Evolutionary conservation across 140 eudicot species (phyloP).

Genomic region (Ambrosia hybrid): DNA sequence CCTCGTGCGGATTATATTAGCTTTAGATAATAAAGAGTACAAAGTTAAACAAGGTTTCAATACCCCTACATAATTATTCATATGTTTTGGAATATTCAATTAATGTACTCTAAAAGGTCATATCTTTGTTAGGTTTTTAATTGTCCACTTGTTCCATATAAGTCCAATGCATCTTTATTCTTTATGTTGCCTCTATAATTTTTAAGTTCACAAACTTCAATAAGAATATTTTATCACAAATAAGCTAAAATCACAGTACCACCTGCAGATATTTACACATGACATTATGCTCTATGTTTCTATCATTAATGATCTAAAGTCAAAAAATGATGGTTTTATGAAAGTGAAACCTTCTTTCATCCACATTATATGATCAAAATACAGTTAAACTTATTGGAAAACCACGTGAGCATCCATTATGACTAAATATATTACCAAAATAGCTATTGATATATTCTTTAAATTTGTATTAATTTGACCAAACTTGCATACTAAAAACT

Average conservation of each 20-base stretch:
- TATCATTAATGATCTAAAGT: slow-evolving; percentile 17
- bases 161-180: slow-evolving; percentile 35
- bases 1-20: slow-evolving; percentile 21
- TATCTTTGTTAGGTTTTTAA: slow-evolving; percentile 27
- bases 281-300: slow-evolving; percentile 11
- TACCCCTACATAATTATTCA: slow-evolving; percentile 17
- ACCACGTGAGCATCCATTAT: neutral
- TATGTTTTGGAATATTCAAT: slow-evolving; percentile 21
- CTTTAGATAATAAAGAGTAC: slow-evolving; percentile 22
- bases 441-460: neutral
- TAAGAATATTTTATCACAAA: slow-evolving; percentile 21
- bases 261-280: neutral
- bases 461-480: neutral
- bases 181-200: slow-evolving; percentile 28
- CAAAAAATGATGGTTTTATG: slow-evolving; percentile 17
- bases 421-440: neutral
- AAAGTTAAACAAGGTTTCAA: slow-evolving; percentile 17
- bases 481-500: neutral
- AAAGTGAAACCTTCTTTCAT: slow-evolving; percentile 13
- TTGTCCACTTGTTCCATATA: slow-evolving; percentile 36
- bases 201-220: slow-evolving; percentile 23
- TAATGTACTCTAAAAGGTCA: slow-evolving; percentile 30
- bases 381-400: neutral
- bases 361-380: neutral
- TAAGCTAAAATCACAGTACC: slow-evolving; percentile 15